phyloP scores from a whole-genome alignment of 2,329 filamentous ascomycete species.

The Penicillium sclerotigenum region DNA sequence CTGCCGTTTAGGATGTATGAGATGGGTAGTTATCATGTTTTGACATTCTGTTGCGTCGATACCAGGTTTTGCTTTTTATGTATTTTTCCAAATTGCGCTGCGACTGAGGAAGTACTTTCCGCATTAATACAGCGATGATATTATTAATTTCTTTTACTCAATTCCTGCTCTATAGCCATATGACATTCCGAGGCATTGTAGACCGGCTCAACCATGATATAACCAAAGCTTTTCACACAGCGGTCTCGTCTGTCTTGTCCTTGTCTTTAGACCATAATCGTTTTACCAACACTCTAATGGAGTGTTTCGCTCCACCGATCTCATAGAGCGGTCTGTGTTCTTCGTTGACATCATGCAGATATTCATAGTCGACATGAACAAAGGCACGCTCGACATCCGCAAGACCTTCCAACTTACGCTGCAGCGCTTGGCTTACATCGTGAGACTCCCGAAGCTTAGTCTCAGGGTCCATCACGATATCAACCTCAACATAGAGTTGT shows the following conservation, averaged over 20 bases:
- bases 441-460: conserved; percentile 12
- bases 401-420: conserved; percentile 13
- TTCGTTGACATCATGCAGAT: conserved; percentile 7
- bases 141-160: neutral
- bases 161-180: neutral
- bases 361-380: conserved; percentile 17
- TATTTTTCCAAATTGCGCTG: neutral
- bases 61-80: neutral
- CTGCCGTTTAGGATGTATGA: neutral
- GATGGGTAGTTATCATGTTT: neutral
- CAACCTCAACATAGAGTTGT: conserved; percentile 11
- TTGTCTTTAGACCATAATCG: neutral
- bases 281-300: conserved; percentile 2
- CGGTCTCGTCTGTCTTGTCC: neutral
- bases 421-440: conserved; percentile 12
- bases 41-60: neutral
- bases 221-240: neutral
- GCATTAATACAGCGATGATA: neutral
- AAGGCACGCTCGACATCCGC: conserved; percentile 12
- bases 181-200: neutral
- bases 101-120: neutral
- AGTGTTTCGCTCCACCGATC: neutral
- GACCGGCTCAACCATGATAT: neutral
- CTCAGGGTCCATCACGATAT: conserved; percentile 14
- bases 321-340: conserved; percentile 3